phyloP scores from a whole-genome alignment of 805 yeast genomes.

The Hermanozyma aechmeae region DNA sequence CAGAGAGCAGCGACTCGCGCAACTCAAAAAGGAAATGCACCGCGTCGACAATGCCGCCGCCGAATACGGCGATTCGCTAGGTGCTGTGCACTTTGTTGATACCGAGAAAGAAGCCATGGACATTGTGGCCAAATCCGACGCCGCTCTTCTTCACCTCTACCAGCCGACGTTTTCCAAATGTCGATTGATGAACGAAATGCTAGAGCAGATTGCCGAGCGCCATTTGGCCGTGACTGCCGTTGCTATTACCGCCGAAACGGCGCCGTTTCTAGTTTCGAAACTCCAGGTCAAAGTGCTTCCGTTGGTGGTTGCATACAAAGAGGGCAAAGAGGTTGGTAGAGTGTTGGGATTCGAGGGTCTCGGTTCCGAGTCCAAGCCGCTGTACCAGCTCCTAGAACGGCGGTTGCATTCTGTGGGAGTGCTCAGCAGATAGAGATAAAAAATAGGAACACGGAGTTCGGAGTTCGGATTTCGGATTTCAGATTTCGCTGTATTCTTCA shows the following conservation, averaged over 20 bases:
- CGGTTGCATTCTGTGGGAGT: too few relatives aligned
- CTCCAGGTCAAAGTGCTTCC: slow-evolving; percentile 63
- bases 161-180: slow-evolving; percentile 57
- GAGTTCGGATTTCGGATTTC: too few relatives aligned
- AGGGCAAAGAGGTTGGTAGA: slow-evolving; percentile 51
- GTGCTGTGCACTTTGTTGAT: slow-evolving; percentile 17
- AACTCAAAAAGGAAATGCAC: slow-evolving; percentile 38
- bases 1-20: slow-evolving; percentile 56
- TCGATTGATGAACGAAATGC: slow-evolving; percentile 41
- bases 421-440: too few relatives aligned
- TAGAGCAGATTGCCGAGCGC: slow-evolving; percentile 39
- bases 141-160: slow-evolving; percentile 52
- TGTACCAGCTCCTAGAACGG: too few relatives aligned
- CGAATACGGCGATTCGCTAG: slow-evolving; percentile 27
- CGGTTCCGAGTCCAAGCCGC: slow-evolving; percentile 34
- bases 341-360: slow-evolving; percentile 64
- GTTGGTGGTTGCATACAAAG: slow-evolving; percentile 49
- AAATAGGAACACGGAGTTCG: too few relatives aligned
- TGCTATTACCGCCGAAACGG: slow-evolving; percentile 49
- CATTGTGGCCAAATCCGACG: slow-evolving; percentile 31
- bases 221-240: slow-evolving; percentile 48
- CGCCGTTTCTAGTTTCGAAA: slow-evolving; percentile 65
- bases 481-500: too few relatives aligned
- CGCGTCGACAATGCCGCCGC: slow-evolving; percentile 15
- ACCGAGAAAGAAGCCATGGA: slow-evolving; percentile 53